These are phyloP conservation scores for Elsinoe necatrix DNA, from an alignment of 2,329 filamentous ascomycete species.

Conservation along the genomic window DNA sequence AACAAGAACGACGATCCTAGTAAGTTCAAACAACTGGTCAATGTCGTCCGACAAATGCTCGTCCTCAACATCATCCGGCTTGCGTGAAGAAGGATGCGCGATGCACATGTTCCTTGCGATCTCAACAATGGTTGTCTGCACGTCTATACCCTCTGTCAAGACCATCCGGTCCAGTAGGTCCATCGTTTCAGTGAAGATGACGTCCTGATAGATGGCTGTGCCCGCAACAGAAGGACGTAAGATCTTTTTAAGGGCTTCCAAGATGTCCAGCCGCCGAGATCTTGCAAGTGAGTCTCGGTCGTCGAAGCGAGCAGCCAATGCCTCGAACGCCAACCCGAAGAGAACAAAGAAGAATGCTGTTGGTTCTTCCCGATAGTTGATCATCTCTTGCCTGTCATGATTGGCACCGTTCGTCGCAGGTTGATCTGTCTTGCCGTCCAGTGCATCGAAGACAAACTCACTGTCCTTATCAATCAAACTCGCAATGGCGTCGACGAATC, in stretches of 20 bases:
- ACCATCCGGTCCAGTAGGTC: slow-evolving; percentile 88
- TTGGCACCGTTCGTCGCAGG: slow-evolving; percentile 24
- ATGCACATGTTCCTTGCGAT: slow-evolving; percentile 86
- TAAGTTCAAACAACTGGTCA: slow-evolving; percentile 94
- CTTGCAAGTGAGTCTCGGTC: slow-evolving; percentile 24
- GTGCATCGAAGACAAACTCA: slow-evolving; percentile 91
- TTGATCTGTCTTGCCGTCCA: slow-evolving; percentile 65
- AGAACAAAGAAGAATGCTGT: slow-evolving; percentile 98
- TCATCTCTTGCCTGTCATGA: slow-evolving; percentile 47
- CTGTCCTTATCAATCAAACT: slow-evolving; percentile 96
- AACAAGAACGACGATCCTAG: slow-evolving; percentile 89
- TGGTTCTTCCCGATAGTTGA: slow-evolving; percentile 96
- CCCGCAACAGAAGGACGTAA: slow-evolving; percentile 88
- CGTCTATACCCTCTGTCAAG: slow-evolving; percentile 78
- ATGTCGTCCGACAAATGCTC: slow-evolving; percentile 90
- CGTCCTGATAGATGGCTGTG: slow-evolving; percentile 91
- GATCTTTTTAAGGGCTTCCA: slow-evolving; percentile 90
- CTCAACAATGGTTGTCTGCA: slow-evolving; percentile 87
- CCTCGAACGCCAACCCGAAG: slow-evolving; percentile 93
- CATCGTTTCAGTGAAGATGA: slow-evolving; percentile 95
- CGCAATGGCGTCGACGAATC: slow-evolving; percentile 92
- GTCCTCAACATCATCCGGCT: slow-evolving; percentile 39
- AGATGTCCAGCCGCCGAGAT: slow-evolving; percentile 58
- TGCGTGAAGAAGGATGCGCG: slow-evolving; percentile 77
- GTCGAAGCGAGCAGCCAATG: slow-evolving; percentile 64